phyloP scores from a whole-genome alignment of 1,284 basidiomycete genomes.

The Rhodotorula sp. region DNA sequence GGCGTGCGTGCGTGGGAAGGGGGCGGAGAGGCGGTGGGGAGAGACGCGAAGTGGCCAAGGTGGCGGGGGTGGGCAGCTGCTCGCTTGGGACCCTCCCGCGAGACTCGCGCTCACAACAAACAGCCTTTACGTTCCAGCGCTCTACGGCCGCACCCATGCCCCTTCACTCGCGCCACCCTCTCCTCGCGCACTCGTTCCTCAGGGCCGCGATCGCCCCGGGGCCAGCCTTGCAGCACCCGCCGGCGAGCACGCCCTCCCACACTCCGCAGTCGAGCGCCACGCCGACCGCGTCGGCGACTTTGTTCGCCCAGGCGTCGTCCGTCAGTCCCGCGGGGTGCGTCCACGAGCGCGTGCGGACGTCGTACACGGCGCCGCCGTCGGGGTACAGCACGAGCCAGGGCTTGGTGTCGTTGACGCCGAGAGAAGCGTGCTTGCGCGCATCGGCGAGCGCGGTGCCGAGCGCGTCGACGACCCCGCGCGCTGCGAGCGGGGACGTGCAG shows the following conservation, averaged over 20 bases:
- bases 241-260: conserved; percentile 32
- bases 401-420: background rate
- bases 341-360: conserved; percentile 36
- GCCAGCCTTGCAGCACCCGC: conserved; percentile 41
- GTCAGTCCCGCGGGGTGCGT: conserved; percentile 31
- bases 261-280: background rate
- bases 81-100: too few relatives aligned
- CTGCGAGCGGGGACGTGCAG: conserved; percentile 31
- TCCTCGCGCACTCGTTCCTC: conserved; percentile 18
- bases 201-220: conserved; percentile 29
- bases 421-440: too few relatives aligned
- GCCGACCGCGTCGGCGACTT: conserved; percentile 19
- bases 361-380: conserved; percentile 40
- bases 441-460: background rate
- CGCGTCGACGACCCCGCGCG: background rate
- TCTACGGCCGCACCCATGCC: background rate
- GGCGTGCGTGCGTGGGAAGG: background rate
- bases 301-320: conserved; percentile 24
- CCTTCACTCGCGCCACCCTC: conserved; percentile 8
- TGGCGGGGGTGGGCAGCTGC: too few relatives aligned
- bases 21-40: background rate
- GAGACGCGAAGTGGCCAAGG: background rate
- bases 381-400: conserved; percentile 42
- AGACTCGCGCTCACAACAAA: too few relatives aligned
- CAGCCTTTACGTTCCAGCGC: background rate